phyloP scores from a whole-genome alignment of 2,329 filamentous ascomycete genomes.

The Cladobotryum protrusum region DNA sequence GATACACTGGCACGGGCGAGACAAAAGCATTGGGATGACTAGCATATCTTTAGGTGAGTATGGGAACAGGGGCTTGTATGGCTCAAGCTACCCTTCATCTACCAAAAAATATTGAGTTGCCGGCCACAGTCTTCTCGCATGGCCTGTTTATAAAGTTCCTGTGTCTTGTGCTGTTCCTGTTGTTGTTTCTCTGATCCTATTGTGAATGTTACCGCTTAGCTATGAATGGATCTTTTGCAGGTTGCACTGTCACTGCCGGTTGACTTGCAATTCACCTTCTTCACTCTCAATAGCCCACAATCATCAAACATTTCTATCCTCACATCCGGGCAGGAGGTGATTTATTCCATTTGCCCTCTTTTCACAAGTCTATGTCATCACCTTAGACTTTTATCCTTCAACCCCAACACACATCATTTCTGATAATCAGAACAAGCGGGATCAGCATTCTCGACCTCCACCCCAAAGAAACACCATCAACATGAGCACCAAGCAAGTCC shows the following conservation, averaged over 20 bases:
- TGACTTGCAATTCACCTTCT: not conserved
- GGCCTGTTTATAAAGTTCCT: too few relatives aligned
- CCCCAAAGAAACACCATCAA: not conserved
- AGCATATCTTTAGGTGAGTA: not conserved
- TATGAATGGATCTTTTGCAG: too few relatives aligned
- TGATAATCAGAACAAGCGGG: not conserved
- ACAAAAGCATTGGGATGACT: not conserved
- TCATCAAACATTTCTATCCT: not conserved
- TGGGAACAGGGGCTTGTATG: too few relatives aligned
- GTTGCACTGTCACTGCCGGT: not conserved
- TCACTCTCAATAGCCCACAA: not conserved
- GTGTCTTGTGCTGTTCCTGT: too few relatives aligned
- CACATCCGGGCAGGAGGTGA: not conserved
- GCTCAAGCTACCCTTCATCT: too few relatives aligned
- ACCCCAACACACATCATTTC: too few relatives aligned
- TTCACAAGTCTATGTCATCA: not conserved
- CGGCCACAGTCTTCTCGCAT: too few relatives aligned
- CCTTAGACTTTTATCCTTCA: too few relatives aligned
- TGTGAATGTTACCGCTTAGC: too few relatives aligned
- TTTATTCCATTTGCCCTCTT: not conserved
- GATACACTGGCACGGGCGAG: slow-evolving; percentile 21
- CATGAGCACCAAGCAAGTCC: not conserved
- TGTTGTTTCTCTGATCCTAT: too few relatives aligned
- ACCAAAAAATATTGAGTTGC: too few relatives aligned
- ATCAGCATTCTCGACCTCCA: not conserved